Percentiles rank a stretch among this genome's conserved stretches.
These are phyloP conservation scores for Arachis hypogaea DNA, from an alignment of 306 rosid species.

Conservation along the genomic window DNA sequence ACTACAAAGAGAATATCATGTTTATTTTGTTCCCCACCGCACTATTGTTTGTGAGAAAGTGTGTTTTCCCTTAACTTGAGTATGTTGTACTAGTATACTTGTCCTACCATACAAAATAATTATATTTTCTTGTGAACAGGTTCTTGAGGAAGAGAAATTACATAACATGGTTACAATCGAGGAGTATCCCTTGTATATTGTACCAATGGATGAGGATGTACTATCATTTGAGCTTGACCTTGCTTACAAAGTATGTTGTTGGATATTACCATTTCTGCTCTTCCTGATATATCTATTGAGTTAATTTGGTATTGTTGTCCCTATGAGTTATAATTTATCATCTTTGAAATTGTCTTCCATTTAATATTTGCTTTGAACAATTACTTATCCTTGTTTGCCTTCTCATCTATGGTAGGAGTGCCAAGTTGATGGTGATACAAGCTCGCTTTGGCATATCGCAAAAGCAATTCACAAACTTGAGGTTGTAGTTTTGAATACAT, in stretches of 20 bases:
- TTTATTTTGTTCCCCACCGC: too few species aligned
- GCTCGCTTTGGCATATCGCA: slow-evolving; percentile 98
- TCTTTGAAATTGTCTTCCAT: slow-evolving; percentile 23
- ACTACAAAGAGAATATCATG: slow-evolving; percentile 85
- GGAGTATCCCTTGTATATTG: slow-evolving; percentile 78
- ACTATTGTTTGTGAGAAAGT: too few species aligned
- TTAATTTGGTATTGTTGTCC: slow-evolving; percentile 13
- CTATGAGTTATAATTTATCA: slow-evolving; percentile 25
- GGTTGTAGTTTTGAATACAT: slow-evolving; percentile 55
- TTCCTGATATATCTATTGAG: slow-evolving; percentile 24
- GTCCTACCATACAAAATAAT: too few species aligned
- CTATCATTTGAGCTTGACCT: slow-evolving; percentile 88
- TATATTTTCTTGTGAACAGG: too few species aligned
- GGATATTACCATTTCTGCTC: slow-evolving; percentile 16
- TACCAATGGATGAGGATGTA: slow-evolving; percentile 94
- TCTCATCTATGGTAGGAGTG: slow-evolving; percentile 57
- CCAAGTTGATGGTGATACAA: slow-evolving; percentile 90
- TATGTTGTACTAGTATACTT: too few species aligned
- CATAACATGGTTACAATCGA: too few species aligned
- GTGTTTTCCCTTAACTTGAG: too few species aligned
- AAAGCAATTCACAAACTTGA: slow-evolving; percentile 96
- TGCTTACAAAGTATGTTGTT: slow-evolving; percentile 68
- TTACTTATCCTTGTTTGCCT: slow-evolving; percentile 28
- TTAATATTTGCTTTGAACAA: slow-evolving; percentile 19
- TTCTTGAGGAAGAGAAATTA: too few species aligned